A percentile compares a stretch with the other conserved stretches of the same genome.
Conservation (phyloP, 305 asterid species). For the Withania somnifera region DNA sequence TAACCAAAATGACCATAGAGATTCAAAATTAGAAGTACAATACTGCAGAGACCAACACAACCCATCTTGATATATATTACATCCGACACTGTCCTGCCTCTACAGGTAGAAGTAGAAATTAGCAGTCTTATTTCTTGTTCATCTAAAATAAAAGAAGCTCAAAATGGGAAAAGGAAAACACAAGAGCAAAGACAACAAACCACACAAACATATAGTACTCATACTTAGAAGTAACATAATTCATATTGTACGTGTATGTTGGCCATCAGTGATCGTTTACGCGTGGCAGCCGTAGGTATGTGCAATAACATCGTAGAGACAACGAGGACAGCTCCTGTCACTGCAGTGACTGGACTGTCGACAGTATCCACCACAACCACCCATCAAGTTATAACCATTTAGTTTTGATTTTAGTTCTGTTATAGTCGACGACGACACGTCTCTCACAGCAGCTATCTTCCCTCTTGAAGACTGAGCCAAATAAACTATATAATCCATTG, state of each 20-base stretch:
- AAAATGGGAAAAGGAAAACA: not conserved
- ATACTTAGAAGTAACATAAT: not conserved
- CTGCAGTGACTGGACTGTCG: no score
- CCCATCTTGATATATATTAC: no score
- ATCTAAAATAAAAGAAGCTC: not conserved
- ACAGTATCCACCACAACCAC: not conserved
- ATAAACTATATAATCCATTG: not conserved
- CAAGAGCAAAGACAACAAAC: not conserved
- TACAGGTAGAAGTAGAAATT: not conserved
- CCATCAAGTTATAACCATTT: not conserved
- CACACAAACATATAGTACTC: not conserved
- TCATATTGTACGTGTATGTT: not conserved
- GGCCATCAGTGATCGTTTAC: not conserved
- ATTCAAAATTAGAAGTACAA: no score
- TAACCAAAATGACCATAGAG: no score
- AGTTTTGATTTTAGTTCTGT: not conserved
- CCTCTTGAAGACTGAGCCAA: not conserved
- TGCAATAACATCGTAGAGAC: not conserved
- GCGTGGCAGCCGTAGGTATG: not conserved
- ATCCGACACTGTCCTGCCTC: no score
- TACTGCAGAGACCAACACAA: no score
- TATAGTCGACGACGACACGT: no score
- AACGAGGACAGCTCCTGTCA: not conserved
- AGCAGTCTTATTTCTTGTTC: not conserved
- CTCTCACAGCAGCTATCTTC: not conserved